Base-by-base conservation (phyloP, 2,329 filamentous ascomycete species). In the Xylariaceae sp. region DNA sequence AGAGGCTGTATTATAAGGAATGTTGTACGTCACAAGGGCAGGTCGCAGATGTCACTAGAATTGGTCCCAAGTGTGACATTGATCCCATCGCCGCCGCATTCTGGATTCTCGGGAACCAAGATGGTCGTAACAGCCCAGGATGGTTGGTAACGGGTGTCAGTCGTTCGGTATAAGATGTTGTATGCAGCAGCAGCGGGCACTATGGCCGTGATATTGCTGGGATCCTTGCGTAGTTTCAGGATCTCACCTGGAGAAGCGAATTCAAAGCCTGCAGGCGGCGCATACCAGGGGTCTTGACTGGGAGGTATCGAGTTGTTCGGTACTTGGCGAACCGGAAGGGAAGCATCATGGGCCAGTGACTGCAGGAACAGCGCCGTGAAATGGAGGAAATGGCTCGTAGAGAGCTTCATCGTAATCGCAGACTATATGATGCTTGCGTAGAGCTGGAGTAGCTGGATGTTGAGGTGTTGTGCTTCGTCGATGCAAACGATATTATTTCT, bases 111-210 rank as follows among this genome's bases (percentile, higher is more conserved):
- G 5, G 61, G 61, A 10, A 62, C 43, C 13, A 63, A 44, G 0
- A 75, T 53, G 0, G 70, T 73, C 0, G 71, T 73, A 2, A 74
- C 69, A 0, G 71, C 70, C 70, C 70, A 74, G 0, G 68, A 64
- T 0, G 71, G 65, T 16, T 59, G 53, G 50, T 67, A 65, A 1
- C 55, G 61, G 1, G 69, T 68, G 53, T 71, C 65, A 0, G 67
- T 72, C 0, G 71, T 73, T 14, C 70, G 66, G 53, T 70, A 74
- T 1, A 74, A 59, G 19, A 75, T 67, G 33, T 73, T 65, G 43
- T 69, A 72, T 0, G 62, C 65, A 14, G 50, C 49, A 4, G 55
- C 22, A 7, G 51, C 51, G 1, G 58, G 47, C 1, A 62, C 31
- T 0, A 46, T 5, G 1, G 45, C 34, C 12, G 54, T 57, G 16